Base-by-base conservation (phyloP, 306 rosid species). In the Quercus glauca region DNA sequence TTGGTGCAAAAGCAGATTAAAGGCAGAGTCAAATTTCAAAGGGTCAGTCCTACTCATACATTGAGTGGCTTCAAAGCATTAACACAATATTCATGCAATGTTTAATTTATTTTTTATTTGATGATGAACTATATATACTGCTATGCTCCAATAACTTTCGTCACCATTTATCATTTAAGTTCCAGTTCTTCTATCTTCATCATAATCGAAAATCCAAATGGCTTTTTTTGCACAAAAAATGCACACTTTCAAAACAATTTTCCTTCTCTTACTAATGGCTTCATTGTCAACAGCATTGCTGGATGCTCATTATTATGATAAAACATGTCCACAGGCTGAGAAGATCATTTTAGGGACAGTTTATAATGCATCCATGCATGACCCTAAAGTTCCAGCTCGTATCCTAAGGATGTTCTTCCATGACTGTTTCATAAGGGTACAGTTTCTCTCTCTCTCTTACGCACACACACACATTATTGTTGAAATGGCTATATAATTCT, bases 341-440 rank as follows among this genome's bases (percentile, higher is more conserved):
- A 86, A 87, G 26, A 85, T 93, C 35, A 85, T 93, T 45, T 82
- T 83, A 4, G 89, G 86, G 29, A 81, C 92, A 0, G 91, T 93
- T 51, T 83, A 74, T 12, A 83, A 81, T 17, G 94, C 97, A 71
- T 85, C 94, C 55, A 73, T 28, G 37, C 35, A 82, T 56, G 94
- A 93, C 49, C 87, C 90, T 6, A 91, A 81, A 85, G 92, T 89
- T 29, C 96, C 94, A 13, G 88, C 97, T 79, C 88, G 92, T 37
- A 75, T 89, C 75, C 81, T 91, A 23, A 85, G 96, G 78, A 87
- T 93, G 91, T 89, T 91, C 86, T 91, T 93, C 86, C 97, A 87
- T 69, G 97, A 91, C 56, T 93, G 94, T 83, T 91, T 91, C 85
- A 80, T 91, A 75, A 89, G 94, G 96, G 97, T 92, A 82, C 12